Percentiles rank a stretch among this genome's conserved stretches.
Evolutionary conservation across 495 filamentous ascomycete genomes (phyloP).

Genomic region (Penicillium maclennaniae): DNA sequence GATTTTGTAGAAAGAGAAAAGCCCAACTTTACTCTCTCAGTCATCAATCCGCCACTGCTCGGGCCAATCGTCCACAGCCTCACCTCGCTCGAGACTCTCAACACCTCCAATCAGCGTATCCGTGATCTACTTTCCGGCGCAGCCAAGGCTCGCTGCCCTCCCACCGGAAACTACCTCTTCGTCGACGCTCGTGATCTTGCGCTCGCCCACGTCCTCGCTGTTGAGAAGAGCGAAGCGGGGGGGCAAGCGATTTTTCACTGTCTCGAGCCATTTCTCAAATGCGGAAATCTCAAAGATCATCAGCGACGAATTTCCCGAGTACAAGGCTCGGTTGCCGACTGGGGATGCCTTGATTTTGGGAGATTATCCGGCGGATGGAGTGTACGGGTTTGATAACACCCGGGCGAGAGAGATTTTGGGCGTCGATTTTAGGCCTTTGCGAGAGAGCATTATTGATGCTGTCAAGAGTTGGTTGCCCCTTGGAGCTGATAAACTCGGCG

Average conservation of each 20-base stretch:
- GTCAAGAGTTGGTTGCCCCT: constrained; percentile 30
- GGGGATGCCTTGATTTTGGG: constrained; percentile 33
- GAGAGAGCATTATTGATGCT: constrained; percentile 47
- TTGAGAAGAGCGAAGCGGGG: constrained; percentile 52
- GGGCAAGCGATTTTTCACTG: constrained; percentile 60
- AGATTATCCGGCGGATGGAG: constrained; percentile 35
- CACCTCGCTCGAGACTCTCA: constrained; percentile 47
- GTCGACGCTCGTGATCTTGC: constrained; percentile 59
- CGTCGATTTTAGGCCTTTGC: constrained; percentile 41
- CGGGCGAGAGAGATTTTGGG: constrained; percentile 46
- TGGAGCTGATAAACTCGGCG: neutral
- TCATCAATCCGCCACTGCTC: constrained; percentile 57
- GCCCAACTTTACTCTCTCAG: constrained; percentile 58
- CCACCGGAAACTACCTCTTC: constrained; percentile 46
- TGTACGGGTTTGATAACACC: constrained; percentile 41
- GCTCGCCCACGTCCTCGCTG: constrained; percentile 56
- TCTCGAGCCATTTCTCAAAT: constrained; percentile 52
- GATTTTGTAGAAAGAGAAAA: constrained; percentile 60
- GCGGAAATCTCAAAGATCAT: constrained; percentile 55
- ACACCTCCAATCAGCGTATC: constrained; percentile 55
- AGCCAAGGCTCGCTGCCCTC: constrained; percentile 51
- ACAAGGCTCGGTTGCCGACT: constrained; percentile 44
- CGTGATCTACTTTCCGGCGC: constrained; percentile 48
- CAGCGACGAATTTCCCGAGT: constrained; percentile 55
- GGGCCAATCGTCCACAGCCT: constrained; percentile 54